A percentile compares a stretch with the other conserved stretches of the same genome.
These are phyloP conservation scores for Suhomyces vadensis DNA, from an alignment of 805 yeast genomes.

Conservation along the genomic window DNA sequence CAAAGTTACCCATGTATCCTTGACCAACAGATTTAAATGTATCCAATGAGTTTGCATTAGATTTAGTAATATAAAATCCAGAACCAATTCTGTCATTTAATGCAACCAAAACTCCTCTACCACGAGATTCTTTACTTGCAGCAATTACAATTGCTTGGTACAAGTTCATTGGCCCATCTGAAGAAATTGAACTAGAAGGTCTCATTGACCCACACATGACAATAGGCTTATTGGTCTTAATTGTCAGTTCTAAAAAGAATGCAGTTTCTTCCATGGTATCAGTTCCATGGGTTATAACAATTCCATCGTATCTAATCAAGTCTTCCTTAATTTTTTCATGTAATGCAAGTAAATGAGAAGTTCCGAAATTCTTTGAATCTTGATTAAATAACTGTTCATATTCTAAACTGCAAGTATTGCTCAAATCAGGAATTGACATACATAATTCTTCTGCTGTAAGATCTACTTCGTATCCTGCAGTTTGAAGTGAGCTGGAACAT, in stretches of 20 bases:
- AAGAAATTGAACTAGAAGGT: conserved; percentile 67
- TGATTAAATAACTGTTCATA: conserved; percentile 64
- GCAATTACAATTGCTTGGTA: conserved; percentile 71
- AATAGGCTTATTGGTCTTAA: conserved; percentile 50
- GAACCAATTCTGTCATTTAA: conserved; percentile 68
- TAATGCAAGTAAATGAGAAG: conserved; percentile 45
- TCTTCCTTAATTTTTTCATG: conserved; percentile 48
- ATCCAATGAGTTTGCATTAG: conserved; percentile 69
- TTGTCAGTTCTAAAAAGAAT: conserved; percentile 56
- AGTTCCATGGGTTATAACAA: conserved; percentile 72
- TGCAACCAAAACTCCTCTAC: conserved; percentile 64
- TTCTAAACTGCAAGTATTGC: conserved; percentile 53
- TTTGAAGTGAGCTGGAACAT: conserved; percentile 46
- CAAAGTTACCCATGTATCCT: conserved; percentile 70
- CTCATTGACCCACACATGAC: conserved; percentile 76
- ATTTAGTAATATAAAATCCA: conserved; percentile 69
- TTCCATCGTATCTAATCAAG: conserved; percentile 51
- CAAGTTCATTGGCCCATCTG: conserved; percentile 73
- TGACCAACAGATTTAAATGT: conserved; percentile 69
- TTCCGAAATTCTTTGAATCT: conserved; percentile 59
- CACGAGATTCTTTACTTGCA: conserved; percentile 47
- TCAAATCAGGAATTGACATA: conserved; percentile 56
- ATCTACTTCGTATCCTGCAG: conserved; percentile 57
- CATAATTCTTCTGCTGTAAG: conserved; percentile 53
- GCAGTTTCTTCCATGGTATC: conserved; percentile 70